These are phyloP conservation scores for Globisporangium paroecandrum DNA, from an alignment of 352 stramenopile genomes.

Conservation along the genomic window DNA sequence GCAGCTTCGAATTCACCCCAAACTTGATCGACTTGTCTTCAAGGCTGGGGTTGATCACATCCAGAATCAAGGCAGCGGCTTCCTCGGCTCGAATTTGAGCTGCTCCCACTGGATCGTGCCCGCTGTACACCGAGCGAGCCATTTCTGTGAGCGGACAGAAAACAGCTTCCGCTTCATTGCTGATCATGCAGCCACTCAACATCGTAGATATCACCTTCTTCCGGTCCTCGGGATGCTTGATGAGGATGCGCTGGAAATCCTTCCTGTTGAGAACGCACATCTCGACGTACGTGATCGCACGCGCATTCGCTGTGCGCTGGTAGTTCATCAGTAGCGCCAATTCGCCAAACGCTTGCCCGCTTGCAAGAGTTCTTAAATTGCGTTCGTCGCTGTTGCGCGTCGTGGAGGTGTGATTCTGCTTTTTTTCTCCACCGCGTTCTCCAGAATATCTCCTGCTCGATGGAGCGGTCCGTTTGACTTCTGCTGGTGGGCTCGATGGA, in stretches of 20 bases:
- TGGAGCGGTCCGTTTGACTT: too few relatives aligned
- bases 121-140: constrained; percentile 12
- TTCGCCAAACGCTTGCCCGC: constrained; percentile 37
- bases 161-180: constrained; percentile 6
- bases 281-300: constrained; percentile 27
- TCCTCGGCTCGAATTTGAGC: too few relatives aligned
- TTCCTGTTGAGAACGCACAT: constrained; percentile 19
- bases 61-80: not conserved
- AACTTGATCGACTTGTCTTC: not conserved
- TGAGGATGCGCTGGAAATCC: constrained; percentile 28
- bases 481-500: too few relatives aligned
- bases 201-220: constrained; percentile 19
- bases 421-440: too few relatives aligned
- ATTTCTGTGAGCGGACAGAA: constrained; percentile 14
- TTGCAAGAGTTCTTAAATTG: too few relatives aligned
- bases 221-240: constrained; percentile 23
- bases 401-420: not conserved
- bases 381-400: too few relatives aligned
- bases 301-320: constrained; percentile 24
- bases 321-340: constrained; percentile 45
- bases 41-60: not conserved
- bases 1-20: not conserved
- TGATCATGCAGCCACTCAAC: constrained; percentile 18
- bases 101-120: not conserved
- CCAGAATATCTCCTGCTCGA: too few relatives aligned